phyloP scores from a whole-genome alignment of 106 monocot genomes.

The Acorus gramineus region DNA sequence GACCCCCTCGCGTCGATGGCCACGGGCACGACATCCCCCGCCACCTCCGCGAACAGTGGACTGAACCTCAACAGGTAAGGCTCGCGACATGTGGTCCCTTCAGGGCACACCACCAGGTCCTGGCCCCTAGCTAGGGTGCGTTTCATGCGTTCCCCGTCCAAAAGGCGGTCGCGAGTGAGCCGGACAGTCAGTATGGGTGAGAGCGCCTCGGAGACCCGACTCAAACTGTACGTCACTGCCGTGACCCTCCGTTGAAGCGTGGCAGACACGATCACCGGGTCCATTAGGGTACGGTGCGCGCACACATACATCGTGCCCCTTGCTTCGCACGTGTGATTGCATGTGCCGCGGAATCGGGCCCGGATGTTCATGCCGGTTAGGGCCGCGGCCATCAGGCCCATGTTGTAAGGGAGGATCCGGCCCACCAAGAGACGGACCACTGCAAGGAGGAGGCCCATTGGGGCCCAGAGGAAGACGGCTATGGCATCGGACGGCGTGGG shows the following conservation, averaged over 20 bases:
- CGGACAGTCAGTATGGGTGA: conserved; percentile 44
- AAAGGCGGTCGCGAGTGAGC: conserved; percentile 17
- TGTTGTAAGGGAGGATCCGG: conserved; percentile 23
- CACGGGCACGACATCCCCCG: conserved; percentile 27
- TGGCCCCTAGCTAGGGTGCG: conserved; percentile 4
- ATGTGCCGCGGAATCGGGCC: neutral
- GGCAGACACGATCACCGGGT: conserved; percentile 29
- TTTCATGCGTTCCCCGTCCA: conserved; percentile 20
- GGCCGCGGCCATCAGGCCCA: conserved; percentile 8
- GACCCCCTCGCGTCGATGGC: conserved; percentile 18
- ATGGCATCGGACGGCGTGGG: conserved; percentile 29
- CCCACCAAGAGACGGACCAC: conserved; percentile 17
- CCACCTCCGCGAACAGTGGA: conserved; percentile 43
- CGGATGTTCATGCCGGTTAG: conserved; percentile 29
- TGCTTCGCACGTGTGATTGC: too few relatives aligned
- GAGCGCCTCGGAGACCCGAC: conserved; percentile 30
- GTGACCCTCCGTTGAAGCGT: conserved; percentile 10
- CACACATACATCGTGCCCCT: conserved; percentile 26
- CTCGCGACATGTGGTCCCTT: conserved; percentile 57
- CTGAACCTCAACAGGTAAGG: conserved; percentile 52
- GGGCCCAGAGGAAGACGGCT: conserved; percentile 38
- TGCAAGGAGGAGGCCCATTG: conserved; percentile 33
- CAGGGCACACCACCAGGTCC: conserved; percentile 42
- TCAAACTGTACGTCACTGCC: conserved; percentile 41
- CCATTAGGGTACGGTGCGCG: conserved; percentile 42